Conservation (phyloP, 441 rosid genomes). For the Rhodomyrtus psidioides region DNA sequence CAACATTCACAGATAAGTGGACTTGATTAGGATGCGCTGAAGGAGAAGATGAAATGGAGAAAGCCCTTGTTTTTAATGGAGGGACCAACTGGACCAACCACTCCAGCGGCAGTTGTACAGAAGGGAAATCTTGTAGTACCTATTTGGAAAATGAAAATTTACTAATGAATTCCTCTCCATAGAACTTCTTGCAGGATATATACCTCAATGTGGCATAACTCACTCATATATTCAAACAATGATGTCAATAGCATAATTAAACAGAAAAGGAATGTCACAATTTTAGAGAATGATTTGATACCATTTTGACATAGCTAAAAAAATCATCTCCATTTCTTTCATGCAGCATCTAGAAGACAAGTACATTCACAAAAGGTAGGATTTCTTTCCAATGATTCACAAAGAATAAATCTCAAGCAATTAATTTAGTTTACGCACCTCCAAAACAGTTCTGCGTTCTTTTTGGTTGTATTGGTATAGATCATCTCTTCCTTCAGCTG, state of each 20-base stretch:
- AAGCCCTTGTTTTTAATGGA: conserved; percentile 71
- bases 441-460: conserved; percentile 81
- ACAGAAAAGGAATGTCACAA: neutral
- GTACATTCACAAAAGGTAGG: neutral
- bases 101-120: conserved; percentile 87
- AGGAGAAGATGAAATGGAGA: conserved; percentile 88
- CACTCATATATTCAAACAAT: neutral
- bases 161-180: neutral
- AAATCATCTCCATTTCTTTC: neutral
- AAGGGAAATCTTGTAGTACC: conserved; percentile 94
- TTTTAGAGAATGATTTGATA: neutral
- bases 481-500: conserved; percentile 96
- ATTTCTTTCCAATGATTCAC: neutral
- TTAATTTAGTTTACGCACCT: conserved; percentile 37
- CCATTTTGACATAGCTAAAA: neutral
- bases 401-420: neutral
- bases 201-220: neutral
- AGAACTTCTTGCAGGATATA: neutral
- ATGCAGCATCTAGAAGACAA: neutral
- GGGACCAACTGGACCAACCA: conserved; percentile 97
- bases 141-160: conserved; percentile 17
- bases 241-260: neutral
- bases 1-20: conserved; percentile 81
- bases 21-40: conserved; percentile 75
- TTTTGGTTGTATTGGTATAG: conserved; percentile 91